phyloP scores from a whole-genome alignment of 768 basidiomycete species.

The Dentipellis fragilis region DNA sequence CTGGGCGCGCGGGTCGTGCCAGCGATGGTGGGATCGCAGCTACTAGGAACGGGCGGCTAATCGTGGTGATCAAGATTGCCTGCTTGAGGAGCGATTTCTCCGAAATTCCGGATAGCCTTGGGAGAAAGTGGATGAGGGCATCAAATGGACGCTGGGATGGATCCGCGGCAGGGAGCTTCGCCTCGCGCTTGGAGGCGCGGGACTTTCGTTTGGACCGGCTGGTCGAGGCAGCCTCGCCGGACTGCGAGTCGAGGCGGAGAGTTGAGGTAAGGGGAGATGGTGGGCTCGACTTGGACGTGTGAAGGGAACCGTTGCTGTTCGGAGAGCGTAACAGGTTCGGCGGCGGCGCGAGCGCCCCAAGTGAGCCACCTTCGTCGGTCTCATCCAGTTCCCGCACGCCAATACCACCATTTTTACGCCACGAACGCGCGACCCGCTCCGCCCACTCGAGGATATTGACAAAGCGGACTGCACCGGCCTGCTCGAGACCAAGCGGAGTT shows the following conservation, averaged over 20 bases:
- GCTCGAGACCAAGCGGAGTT: constrained; percentile 23
- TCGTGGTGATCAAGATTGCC: constrained; percentile 30
- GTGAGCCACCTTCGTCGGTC: constrained; percentile 15
- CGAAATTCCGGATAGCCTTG: constrained; percentile 13
- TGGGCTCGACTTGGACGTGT: constrained; percentile 2
- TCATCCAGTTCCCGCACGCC: constrained; percentile 19
- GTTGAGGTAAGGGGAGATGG: background rate
- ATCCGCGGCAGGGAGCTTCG: constrained; percentile 17
- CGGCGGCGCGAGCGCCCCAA: constrained; percentile 18
- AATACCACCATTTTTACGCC: constrained; percentile 23
- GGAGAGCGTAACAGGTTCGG: constrained; percentile 7
- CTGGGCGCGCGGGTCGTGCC: constrained; percentile 1
- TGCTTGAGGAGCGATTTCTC: constrained; percentile 28
- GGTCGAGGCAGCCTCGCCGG: background rate
- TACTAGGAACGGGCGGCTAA: constrained; percentile 26
- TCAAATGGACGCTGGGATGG: constrained; percentile 28
- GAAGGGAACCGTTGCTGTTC: background rate
- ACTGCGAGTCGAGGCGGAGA: background rate
- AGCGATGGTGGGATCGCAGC: constrained; percentile 9
- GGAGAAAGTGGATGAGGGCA: constrained; percentile 28
- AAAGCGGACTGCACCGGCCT: constrained; percentile 24
- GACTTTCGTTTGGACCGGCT: background rate
- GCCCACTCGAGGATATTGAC: constrained; percentile 30
- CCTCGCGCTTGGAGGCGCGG: background rate
- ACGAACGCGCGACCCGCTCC: constrained; percentile 26